Evolutionary conservation across 139 green algal species (phyloP), one percentile per base, ranked within the genome.

Genomic region (Ulvella scutata): DNA sequence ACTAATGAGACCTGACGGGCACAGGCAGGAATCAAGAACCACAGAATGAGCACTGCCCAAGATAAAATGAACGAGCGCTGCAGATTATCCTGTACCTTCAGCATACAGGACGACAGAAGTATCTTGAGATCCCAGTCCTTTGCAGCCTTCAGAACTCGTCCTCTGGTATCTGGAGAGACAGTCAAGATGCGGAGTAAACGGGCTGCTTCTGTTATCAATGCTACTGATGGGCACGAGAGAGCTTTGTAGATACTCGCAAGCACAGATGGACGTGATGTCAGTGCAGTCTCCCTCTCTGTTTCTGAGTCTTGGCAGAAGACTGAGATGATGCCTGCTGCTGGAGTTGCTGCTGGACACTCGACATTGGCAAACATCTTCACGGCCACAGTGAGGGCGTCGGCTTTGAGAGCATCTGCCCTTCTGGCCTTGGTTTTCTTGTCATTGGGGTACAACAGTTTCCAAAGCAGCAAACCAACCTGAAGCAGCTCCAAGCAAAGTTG

Each of bases 371-470:
- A 23, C 37, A 62, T 20, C n/a, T 76, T 62, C 20, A n/a, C 72
- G 37, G 35, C 33, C 7, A 81, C 62, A 26, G 77, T 72, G n/a
- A 81, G 74, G 9, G 37, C 40, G 51, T 75, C 77, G 4, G 43
- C 67, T 31, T 81, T 81, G 36, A 77, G 34, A 6, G 77, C 77
- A n/a, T 81, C 72, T n/a, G 62, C 77, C n/a, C 77, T 26, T 78
- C 74, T 81, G 17, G 40, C 38, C 38, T 67, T 43, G 6, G 67
- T 74, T 62, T 81, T 81, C 43, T 81, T 81, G 43, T 81, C 77
- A 35, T 23, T 72, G 17, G 60, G 43, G 36, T 60, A 81, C 39
- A 81, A 39, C 6, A 72, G 38, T 28, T 76, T 75, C 77, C 77
- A 81, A 34, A 81, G 31, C 6, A 77, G 38, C 7, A 81, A 29